These are phyloP conservation scores for Melanomma pulvis-pyrius DNA, from an alignment of 495 filamentous ascomycete genomes.

Conservation along the genomic window DNA sequence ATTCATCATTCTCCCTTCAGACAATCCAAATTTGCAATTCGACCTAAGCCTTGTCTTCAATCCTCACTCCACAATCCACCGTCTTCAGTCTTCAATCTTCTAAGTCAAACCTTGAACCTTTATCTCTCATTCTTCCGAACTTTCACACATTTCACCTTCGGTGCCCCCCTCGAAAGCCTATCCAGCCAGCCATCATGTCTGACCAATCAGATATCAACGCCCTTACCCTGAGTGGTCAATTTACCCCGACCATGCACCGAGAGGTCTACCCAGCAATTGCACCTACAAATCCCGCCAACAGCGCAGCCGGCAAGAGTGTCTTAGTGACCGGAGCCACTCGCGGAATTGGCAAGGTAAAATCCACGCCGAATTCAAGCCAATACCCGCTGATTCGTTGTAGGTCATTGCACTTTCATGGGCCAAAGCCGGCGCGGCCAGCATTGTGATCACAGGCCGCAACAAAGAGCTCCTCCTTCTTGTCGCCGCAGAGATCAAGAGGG, in stretches of 20 bases:
- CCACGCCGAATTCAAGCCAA: not conserved
- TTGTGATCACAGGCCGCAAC: constrained; percentile 19
- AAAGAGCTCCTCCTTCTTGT: constrained; percentile 6
- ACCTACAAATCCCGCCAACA: constrained; percentile 42
- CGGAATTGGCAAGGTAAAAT: constrained; percentile 22
- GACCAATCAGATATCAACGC: constrained; percentile 5
- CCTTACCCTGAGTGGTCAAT: constrained; percentile 15
- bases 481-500: constrained; percentile 8
- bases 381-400: not conserved
- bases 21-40: too few relatives aligned
- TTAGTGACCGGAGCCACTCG: constrained; percentile 51
- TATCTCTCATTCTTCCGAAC: too few relatives aligned
- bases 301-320: constrained; percentile 48
- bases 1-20: too few relatives aligned
- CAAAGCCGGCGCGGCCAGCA: constrained; percentile 13
- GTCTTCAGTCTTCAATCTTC: too few relatives aligned
- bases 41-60: too few relatives aligned
- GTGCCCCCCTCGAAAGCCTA: not conserved
- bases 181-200: not conserved
- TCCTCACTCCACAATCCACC: too few relatives aligned
- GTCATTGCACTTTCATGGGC: constrained; percentile 24
- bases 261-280: constrained; percentile 51
- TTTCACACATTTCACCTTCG: not conserved
- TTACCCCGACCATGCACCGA: constrained; percentile 44
- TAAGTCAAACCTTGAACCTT: not conserved